Percentiles rank a stretch among this genome's conserved stretches.
These are phyloP conservation scores for Leccinum fallax DNA, from an alignment of 1,284 basidiomycete genomes.

Conservation along the genomic window DNA sequence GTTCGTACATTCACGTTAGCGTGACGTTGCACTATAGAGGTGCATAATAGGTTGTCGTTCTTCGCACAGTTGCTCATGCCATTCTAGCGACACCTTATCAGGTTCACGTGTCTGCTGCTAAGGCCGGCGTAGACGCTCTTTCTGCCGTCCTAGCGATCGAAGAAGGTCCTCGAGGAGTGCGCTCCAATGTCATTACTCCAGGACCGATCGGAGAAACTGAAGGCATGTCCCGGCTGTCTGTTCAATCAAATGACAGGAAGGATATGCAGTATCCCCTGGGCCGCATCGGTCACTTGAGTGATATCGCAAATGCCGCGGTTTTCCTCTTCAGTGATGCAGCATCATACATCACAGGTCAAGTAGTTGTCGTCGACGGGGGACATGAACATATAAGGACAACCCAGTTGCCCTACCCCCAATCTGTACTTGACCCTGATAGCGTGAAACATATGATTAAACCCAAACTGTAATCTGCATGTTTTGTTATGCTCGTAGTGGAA, in stretches of 20 bases:
- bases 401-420: conserved; percentile 64
- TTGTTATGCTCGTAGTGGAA: not conserved
- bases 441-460: conserved; percentile 44
- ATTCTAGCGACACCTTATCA: conserved; percentile 80
- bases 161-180: conserved; percentile 92
- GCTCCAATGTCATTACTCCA: conserved; percentile 91
- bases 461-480: conserved; percentile 33
- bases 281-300: conserved; percentile 66
- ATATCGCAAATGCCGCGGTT: conserved; percentile 81
- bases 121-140: conserved; percentile 91
- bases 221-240: conserved; percentile 67
- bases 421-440: conserved; percentile 61
- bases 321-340: conserved; percentile 93
- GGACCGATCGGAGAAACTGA: conserved; percentile 87
- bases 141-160: conserved; percentile 87
- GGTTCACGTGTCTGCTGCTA: conserved; percentile 92
- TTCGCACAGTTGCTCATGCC: conserved; percentile 4
- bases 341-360: conserved; percentile 76
- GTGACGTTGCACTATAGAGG: conserved; percentile 90
- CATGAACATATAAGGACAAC: conserved; percentile 53
- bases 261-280: conserved; percentile 53
- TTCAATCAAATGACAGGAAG: not conserved
- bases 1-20: conserved; percentile 90
- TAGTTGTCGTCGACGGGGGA: conserved; percentile 72
- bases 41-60: conserved; percentile 28